These are phyloP conservation scores for Posidonia oceanica DNA, from an alignment of 116 monocot species.

Conservation along the genomic window DNA sequence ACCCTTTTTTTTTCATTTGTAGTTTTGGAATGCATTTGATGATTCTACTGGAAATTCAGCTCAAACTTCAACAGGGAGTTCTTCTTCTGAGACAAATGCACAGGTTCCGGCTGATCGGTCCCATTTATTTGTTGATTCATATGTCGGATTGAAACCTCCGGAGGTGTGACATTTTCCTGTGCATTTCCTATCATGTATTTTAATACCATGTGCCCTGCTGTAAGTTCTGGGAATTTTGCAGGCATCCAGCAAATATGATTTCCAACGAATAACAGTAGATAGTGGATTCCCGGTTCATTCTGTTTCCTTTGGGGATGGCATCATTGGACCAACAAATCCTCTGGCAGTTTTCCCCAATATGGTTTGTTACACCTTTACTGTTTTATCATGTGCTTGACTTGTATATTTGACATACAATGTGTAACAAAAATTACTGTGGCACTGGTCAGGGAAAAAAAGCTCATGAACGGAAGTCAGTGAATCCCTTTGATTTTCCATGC, in stretches of 20 bases:
- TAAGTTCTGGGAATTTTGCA: constrained; percentile 10
- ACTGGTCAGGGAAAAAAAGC: constrained; percentile 20
- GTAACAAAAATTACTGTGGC: background rate
- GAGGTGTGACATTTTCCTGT: constrained; percentile 21
- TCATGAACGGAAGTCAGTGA: constrained; percentile 33
- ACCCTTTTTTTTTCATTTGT: no score
- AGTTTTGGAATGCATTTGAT: no score
- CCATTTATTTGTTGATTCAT: constrained; percentile 10
- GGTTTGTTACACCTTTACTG: constrained; percentile 11
- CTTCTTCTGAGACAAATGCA: constrained; percentile 4
- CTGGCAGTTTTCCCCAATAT: constrained; percentile 9
- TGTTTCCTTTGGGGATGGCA: background rate
- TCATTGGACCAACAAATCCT: constrained; percentile 16
- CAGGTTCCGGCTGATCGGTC: constrained; percentile 5
- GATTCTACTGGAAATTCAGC: no score
- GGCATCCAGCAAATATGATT: constrained; percentile 15
- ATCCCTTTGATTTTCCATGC: constrained; percentile 79
- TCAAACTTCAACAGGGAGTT: constrained; percentile 4
- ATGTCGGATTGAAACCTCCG: constrained; percentile 1
- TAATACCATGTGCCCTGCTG: background rate
- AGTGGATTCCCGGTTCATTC: constrained; percentile 4
- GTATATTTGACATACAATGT: background rate
- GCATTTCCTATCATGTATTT: background rate
- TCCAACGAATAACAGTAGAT: constrained; percentile 9
- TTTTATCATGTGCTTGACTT: background rate